A percentile compares a stretch with the other conserved stretches of the same genome.
phyloP scores from a whole-genome alignment of 768 basidiomycete species.

The Psilocybe cyanescens region DNA sequence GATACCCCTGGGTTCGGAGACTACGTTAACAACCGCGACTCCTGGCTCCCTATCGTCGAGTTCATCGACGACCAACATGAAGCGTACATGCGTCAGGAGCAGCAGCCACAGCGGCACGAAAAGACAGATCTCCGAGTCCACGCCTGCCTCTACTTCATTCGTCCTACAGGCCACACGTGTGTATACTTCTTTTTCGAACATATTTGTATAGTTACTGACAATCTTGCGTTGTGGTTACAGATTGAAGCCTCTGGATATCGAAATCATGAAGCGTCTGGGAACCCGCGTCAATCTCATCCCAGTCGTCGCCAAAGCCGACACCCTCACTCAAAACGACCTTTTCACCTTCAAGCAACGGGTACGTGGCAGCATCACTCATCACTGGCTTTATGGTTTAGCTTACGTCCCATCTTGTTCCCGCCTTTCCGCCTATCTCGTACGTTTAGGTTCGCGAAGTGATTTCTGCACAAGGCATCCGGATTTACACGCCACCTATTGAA shows the following conservation, averaged over 20 bases:
- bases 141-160: constrained; percentile 96
- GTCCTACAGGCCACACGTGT: constrained; percentile 95
- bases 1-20: constrained; percentile 99
- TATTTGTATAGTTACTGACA: background rate
- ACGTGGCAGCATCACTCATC: constrained; percentile 33
- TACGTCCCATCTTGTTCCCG: constrained; percentile 18
- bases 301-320: constrained; percentile 97
- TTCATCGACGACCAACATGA: constrained; percentile 98
- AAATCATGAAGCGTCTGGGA: constrained; percentile 99
- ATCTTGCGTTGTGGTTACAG: constrained; percentile 38
- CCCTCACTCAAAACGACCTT: constrained; percentile 92
- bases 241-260: constrained; percentile 96
- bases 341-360: constrained; percentile 92
- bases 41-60: constrained; percentile 97
- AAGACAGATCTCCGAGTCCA: constrained; percentile 97
- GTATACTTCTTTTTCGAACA: constrained; percentile 33
- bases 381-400: constrained; percentile 9
- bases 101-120: constrained; percentile 93
- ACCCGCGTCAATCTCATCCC: constrained; percentile 98
- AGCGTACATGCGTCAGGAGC: constrained; percentile 96
- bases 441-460: constrained; percentile 86
- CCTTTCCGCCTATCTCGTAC: constrained; percentile 4
- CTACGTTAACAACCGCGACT: constrained; percentile 99
- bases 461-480: constrained; percentile 88
- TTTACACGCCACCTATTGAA: constrained; percentile 94